Percentiles rank a stretch among this genome's conserved stretches.
Conservation (phyloP, 2,329 filamentous ascomycete species). For the Colletotrichum trifolii region DNA sequence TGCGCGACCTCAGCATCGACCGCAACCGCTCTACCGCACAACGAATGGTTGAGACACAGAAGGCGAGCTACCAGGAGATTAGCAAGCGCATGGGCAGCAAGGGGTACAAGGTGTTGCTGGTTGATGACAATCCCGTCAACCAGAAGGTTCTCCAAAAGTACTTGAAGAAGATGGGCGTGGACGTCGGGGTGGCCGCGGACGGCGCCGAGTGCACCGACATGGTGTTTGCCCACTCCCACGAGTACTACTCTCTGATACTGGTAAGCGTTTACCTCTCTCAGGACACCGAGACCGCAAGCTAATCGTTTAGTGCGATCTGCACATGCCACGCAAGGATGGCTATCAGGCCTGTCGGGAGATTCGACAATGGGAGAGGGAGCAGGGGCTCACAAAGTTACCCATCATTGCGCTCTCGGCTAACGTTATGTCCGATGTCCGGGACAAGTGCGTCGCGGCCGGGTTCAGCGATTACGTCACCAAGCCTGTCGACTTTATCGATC, state of each 20-base stretch:
- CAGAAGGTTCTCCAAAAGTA: conserved; percentile 87
- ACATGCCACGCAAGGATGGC: conserved; percentile 91
- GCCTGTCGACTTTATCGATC: conserved; percentile 85
- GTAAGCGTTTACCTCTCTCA: conserved; percentile 66
- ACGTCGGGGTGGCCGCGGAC: conserved; percentile 79
- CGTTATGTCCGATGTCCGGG: conserved; percentile 86
- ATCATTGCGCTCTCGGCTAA: conserved; percentile 90
- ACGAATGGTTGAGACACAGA: conserved; percentile 82
- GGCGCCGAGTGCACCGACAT: conserved; percentile 83
- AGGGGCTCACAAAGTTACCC: conserved; percentile 68
- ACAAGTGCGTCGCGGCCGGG: conserved; percentile 82
- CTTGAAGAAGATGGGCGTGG: conserved; percentile 79
- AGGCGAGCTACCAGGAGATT: conserved; percentile 83
- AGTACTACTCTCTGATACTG: conserved; percentile 82
- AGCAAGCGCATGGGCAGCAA: conserved; percentile 80
- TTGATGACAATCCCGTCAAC: conserved; percentile 88
- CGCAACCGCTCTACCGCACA: conserved; percentile 84
- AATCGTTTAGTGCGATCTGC: conserved; percentile 77
- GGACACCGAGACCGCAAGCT: background rate
- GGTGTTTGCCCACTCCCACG: conserved; percentile 73
- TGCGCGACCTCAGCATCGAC: conserved; percentile 83
- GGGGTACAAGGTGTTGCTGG: conserved; percentile 83
- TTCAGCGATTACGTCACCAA: conserved; percentile 91
- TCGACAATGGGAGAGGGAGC: conserved; percentile 76
- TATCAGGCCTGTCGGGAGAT: conserved; percentile 89